These are phyloP conservation scores for Gossypium turneri DNA, from an alignment of 345 rosid genomes.

Conservation along the genomic window DNA sequence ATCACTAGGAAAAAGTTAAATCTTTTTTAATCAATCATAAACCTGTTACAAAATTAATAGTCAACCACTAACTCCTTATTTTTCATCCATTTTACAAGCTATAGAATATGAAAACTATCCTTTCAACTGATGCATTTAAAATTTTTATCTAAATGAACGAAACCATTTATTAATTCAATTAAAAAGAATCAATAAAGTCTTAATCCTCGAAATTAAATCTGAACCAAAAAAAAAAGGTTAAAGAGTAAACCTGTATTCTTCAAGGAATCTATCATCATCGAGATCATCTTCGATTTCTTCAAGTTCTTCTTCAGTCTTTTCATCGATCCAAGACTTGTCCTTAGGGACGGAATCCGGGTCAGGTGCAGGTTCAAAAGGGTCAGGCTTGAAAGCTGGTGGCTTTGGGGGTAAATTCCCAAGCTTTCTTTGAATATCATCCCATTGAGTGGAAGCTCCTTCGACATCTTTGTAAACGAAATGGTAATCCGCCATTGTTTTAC, in stretches of 20 bases:
- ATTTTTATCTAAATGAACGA: neutral
- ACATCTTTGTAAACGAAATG: constrained; percentile 93
- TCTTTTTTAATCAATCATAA: neutral
- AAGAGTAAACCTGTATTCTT: constrained; percentile 63
- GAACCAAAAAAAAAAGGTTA: neutral
- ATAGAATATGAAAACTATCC: neutral
- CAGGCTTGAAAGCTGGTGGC: constrained; percentile 84
- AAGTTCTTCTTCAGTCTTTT: constrained; percentile 76
- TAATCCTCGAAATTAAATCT: neutral
- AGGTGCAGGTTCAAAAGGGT: constrained; percentile 62
- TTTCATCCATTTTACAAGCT: neutral
- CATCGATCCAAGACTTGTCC: constrained; percentile 71
- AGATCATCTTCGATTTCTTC: constrained; percentile 84
- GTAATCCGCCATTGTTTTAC: constrained; percentile 71
- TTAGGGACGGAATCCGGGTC: constrained; percentile 53
- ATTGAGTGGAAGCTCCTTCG: constrained; percentile 94
- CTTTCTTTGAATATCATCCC: constrained; percentile 98
- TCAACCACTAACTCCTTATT: neutral
- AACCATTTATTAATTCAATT: neutral
- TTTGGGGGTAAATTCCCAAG: constrained; percentile 83
- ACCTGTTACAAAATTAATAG: neutral
- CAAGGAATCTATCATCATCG: constrained; percentile 68
- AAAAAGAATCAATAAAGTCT: neutral
- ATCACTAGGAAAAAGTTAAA: neutral
- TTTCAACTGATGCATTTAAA: neutral